phyloP scores from a whole-genome alignment of 2,329 filamentous ascomycete genomes.

The Trichoderma hamatum region DNA sequence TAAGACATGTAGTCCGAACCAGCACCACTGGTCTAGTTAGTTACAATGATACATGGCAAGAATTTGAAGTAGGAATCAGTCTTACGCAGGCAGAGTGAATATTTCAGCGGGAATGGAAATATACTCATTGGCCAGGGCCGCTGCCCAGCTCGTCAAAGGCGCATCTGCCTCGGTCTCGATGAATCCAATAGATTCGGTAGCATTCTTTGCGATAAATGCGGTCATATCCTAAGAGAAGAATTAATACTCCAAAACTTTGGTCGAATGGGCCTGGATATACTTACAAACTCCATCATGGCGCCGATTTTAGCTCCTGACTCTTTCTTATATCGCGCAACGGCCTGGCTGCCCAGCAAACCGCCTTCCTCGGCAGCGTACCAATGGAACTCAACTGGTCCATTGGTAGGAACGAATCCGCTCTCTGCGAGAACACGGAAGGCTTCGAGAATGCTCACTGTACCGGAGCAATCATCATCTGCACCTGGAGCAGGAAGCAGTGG shows the following conservation, averaged over 20 bases:
- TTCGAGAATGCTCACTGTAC: conserved; percentile 74
- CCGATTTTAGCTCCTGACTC: conserved; percentile 64
- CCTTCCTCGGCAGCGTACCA: conserved; percentile 83
- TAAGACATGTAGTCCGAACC: conserved; percentile 49
- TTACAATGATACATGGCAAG: conserved; percentile 68
- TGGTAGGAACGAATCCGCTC: conserved; percentile 40
- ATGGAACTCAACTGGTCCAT: conserved; percentile 67
- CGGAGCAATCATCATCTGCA: conserved; percentile 73
- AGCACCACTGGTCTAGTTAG: conserved; percentile 50
- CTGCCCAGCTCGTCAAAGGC: conserved; percentile 43
- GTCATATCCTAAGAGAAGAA: conserved; percentile 57
- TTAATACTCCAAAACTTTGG: not conserved
- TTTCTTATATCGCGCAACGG: conserved; percentile 69
- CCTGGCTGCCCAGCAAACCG: conserved; percentile 65
- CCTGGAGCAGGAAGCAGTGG: conserved; percentile 71
- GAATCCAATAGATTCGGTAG: conserved; percentile 45
- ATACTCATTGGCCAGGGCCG: conserved; percentile 41
- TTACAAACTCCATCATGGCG: conserved; percentile 68
- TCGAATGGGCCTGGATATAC: conserved; percentile 51
- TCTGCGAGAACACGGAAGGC: conserved; percentile 66
- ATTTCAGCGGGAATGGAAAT: conserved; percentile 41
- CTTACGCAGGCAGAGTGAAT: conserved; percentile 39
- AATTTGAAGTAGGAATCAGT: not conserved
- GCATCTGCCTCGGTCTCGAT: conserved; percentile 44
- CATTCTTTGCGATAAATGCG: conserved; percentile 42